These are phyloP conservation scores for Ustilago tritici DNA, from an alignment of 1,284 basidiomycete species.

Conservation along the genomic window DNA sequence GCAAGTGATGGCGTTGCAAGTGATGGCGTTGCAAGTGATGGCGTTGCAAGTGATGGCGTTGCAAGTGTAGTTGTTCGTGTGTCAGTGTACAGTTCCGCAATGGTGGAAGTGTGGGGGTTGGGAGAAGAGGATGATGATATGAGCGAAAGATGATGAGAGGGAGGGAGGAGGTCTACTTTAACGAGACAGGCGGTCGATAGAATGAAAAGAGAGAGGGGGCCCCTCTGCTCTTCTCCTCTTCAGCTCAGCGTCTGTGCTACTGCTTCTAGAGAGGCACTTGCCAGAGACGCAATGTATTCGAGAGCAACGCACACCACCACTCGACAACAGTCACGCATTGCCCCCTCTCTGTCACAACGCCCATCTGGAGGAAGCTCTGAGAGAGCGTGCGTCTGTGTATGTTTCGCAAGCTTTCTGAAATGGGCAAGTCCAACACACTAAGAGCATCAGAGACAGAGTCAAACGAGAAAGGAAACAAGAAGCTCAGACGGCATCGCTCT, in stretches of 20 bases:
- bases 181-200: neutral
- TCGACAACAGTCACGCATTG: neutral
- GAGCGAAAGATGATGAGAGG: neutral
- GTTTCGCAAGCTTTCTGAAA: conserved; percentile 19
- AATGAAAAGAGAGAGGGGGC: neutral
- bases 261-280: no score
- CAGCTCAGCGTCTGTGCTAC: neutral
- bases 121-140: neutral
- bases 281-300: no score
- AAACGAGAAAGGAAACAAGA: conserved; percentile 4
- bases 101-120: neutral
- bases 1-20: no score
- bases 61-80: no score
- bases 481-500: neutral
- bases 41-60: no score
- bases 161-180: neutral
- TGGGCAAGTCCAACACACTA: neutral
- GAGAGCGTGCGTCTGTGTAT: neutral
- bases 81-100: no score
- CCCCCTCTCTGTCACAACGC: no score
- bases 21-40: no score
- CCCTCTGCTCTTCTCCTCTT: neutral
- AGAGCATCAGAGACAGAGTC: neutral
- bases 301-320: no score
- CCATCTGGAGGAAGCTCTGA: no score